A percentile compares a stretch with the other conserved stretches of the same genome.
Conservation (phyloP, 441 rosid genomes). For the Pelargonium australe region DNA sequence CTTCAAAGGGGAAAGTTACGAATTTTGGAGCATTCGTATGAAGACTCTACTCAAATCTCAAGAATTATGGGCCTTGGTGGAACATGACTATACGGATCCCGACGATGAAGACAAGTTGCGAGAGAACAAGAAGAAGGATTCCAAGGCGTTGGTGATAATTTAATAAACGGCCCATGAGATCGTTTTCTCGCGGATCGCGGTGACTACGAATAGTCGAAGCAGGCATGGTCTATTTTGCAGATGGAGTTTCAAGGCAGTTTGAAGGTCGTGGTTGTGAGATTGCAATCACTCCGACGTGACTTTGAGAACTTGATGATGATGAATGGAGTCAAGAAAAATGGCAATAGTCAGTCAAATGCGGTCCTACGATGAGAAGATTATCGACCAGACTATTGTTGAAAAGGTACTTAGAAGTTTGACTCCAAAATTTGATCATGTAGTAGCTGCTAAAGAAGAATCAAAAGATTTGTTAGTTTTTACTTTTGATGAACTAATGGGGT, state of each 20-base stretch:
- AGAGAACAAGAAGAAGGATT: not conserved
- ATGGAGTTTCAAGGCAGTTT: not conserved
- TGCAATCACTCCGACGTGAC: not conserved
- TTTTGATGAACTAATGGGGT: slow-evolving; percentile 6
- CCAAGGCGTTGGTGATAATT: not conserved
- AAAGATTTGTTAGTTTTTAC: not conserved
- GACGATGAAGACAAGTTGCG: no score
- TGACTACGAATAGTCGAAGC: not conserved
- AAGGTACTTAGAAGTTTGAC: not conserved
- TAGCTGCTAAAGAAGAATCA: not conserved
- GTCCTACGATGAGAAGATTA: not conserved
- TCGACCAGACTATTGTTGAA: not conserved
- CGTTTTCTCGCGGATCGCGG: not conserved
- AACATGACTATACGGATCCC: no score
- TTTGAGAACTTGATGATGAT: not conserved
- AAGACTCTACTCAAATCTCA: no score
- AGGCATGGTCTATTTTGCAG: not conserved
- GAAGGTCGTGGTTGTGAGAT: not conserved
- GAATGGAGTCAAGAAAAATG: not conserved
- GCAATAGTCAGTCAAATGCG: not conserved
- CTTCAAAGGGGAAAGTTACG: no score
- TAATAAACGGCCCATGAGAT: not conserved
- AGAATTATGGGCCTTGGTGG: not conserved
- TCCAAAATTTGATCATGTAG: not conserved
- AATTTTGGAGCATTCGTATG: not conserved